These are phyloP conservation scores for Fusarium coicis DNA, from an alignment of 2,329 filamentous ascomycete genomes.

Conservation along the genomic window DNA sequence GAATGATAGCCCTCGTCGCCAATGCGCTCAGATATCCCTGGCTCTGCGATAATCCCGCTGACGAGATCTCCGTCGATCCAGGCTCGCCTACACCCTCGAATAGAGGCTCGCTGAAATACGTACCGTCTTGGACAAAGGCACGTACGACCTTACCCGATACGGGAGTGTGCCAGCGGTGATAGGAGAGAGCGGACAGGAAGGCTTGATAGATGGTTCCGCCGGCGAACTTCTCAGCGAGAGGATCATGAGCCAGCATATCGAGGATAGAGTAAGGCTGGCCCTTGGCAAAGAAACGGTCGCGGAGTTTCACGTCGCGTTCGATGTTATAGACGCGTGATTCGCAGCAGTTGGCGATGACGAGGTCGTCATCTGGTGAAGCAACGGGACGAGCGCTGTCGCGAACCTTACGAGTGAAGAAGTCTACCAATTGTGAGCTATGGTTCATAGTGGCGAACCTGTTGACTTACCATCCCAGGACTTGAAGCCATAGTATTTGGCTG, in stretches of 20 bases:
- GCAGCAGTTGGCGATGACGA: conserved; percentile 70
- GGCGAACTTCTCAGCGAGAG: conserved; percentile 63
- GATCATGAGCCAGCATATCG: conserved; percentile 71
- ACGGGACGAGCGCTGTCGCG: conserved; percentile 66
- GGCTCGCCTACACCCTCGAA: conserved; percentile 50
- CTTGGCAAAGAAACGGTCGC: conserved; percentile 75
- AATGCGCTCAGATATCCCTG: conserved; percentile 75
- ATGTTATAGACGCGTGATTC: conserved; percentile 70
- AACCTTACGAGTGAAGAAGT: conserved; percentile 74
- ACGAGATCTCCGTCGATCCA: conserved; percentile 50
- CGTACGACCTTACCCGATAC: conserved; percentile 69
- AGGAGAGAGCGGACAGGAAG: conserved; percentile 73
- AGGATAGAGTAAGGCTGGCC: conserved; percentile 73
- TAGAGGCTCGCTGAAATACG: conserved; percentile 72
- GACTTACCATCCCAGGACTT: conserved; percentile 71
- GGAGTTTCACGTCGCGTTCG: conserved; percentile 60
- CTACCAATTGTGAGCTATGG: conserved; percentile 24
- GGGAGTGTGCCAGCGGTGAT: conserved; percentile 80
- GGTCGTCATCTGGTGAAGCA: conserved; percentile 63
- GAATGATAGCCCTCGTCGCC: conserved; percentile 76
- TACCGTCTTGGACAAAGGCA: conserved; percentile 69
- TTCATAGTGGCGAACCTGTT: fast-evolving
- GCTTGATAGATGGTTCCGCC: conserved; percentile 77
- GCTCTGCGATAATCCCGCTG: conserved; percentile 57
- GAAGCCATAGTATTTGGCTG: conserved; percentile 66